A percentile compares a stretch with the other conserved stretches of the same genome.
These are phyloP conservation scores for Endoconidiophora laricicola DNA, from an alignment of 2,329 filamentous ascomycete species.

Conservation along the genomic window DNA sequence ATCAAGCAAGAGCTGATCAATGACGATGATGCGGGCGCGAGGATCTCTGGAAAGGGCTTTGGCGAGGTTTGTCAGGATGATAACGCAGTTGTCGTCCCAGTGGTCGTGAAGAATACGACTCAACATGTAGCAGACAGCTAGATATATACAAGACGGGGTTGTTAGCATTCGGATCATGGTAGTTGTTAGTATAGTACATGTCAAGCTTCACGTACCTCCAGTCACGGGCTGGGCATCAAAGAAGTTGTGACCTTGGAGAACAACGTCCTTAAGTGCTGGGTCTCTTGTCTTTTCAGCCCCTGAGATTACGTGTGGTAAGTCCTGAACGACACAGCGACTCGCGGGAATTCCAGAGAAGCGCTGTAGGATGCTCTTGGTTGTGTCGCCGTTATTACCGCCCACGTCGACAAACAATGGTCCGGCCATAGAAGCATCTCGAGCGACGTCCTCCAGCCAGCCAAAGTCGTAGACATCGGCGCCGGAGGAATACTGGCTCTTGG, in stretches of 20 bases:
- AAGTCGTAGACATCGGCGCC: conserved; percentile 1
- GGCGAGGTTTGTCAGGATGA: conserved; percentile 19
- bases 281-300: conserved; percentile 14
- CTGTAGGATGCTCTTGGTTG: conserved; percentile 16
- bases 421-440: conserved; percentile 8
- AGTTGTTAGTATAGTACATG: background rate
- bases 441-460: conserved; percentile 11
- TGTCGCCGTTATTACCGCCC: conserved; percentile 21
- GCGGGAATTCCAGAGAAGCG: conserved; percentile 16
- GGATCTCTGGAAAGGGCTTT: conserved; percentile 16
- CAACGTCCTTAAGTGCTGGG: conserved; percentile 13
- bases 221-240: conserved; percentile 19
- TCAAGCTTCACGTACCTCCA: conserved; percentile 14
- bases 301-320: conserved; percentile 19
- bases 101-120: conserved; percentile 24
- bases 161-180: too few relatives aligned
- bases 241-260: conserved; percentile 18
- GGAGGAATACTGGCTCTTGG: conserved; percentile 13
- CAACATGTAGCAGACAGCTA: conserved; percentile 23
- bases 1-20: conserved; percentile 19
- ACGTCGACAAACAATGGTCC: conserved; percentile 20
- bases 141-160: background rate
- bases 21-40: conserved; percentile 18
- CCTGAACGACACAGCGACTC: conserved; percentile 20
- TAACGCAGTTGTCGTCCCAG: conserved; percentile 17